Evolutionary conservation across 2,329 filamentous ascomycete species (phyloP), one percentile per base, ranked within the genome.

Genomic region (Metarhizium robertsii): DNA sequence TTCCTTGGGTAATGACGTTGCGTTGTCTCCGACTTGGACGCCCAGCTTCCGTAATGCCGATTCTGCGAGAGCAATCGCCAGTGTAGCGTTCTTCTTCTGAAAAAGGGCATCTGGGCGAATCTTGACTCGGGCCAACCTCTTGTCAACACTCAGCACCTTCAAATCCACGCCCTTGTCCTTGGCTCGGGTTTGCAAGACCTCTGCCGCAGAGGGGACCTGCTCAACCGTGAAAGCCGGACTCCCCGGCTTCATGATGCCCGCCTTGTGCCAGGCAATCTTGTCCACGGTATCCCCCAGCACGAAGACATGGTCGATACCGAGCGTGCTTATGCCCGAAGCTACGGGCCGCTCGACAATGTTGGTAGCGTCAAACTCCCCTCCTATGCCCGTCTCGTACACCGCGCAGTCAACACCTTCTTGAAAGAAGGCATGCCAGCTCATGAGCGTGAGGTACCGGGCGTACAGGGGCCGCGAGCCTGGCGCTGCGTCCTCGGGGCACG

Each of bases 231-330:
- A 86, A 2, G 81, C 81, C 18, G 78, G 75, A 10, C 75, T 74
- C 1, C 79, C 80, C 0, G 65, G 55, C 69, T 88, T 88, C 73
- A 88, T 83, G 56, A 89, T 85, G 1, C 86, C 86, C 1, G 83
- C 81, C 69, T 89, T 89, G 69, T 89, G 84, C 86, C 86, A 88
- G 0, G 86, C 84, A 59, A 89, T 87, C 67, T 83, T 76, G 36
- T 80, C 80, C 11, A 87, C 71, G 0, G 82, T 86, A 18, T 77
- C 69, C 4, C 86, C 86, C 1, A 90, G 75, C 20, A 78, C 75
- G 53, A 75, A 77, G 40, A 86, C 77, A 62, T 90, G 86, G 63
- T 90, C 86, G 59, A 89, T 82, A 4, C 84, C 85, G 10, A 89
- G 72, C n/a, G 80, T 79, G 49, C 79, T 83, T 55, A 89, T 83